These are phyloP conservation scores for Fusarium setosum DNA, from an alignment of 2,329 filamentous ascomycete species.

Conservation along the genomic window DNA sequence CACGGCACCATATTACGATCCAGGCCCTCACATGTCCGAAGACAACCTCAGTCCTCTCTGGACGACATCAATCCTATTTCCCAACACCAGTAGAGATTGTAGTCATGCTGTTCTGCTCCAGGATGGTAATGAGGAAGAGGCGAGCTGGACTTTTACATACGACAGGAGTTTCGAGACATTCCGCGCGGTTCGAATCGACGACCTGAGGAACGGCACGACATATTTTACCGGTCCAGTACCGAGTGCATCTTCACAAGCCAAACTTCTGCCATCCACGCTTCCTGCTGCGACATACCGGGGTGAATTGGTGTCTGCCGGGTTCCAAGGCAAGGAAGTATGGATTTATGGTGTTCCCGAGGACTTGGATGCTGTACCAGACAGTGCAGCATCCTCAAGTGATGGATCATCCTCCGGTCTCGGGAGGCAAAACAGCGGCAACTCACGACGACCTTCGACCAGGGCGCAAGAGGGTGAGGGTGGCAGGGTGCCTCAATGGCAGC, in stretches of 20 bases:
- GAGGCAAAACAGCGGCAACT: constrained; percentile 46
- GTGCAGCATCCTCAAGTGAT: constrained; percentile 28
- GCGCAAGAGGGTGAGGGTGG: constrained; percentile 44
- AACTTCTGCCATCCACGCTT: constrained; percentile 74
- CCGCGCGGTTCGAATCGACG: constrained; percentile 79
- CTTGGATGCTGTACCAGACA: constrained; percentile 70
- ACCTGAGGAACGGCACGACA: constrained; percentile 79
- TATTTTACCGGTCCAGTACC: constrained; percentile 81
- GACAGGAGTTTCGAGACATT: constrained; percentile 83
- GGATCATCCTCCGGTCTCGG: constrained; percentile 40
- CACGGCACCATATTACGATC: constrained; percentile 83
- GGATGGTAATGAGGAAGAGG: constrained; percentile 70
- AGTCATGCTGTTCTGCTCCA: constrained; percentile 80
- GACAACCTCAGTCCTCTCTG: constrained; percentile 80
- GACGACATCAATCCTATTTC: constrained; percentile 88
- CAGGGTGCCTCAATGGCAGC: constrained; percentile 74
- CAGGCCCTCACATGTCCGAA: constrained; percentile 72
- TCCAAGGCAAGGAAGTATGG: constrained; percentile 79
- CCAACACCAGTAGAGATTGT: constrained; percentile 82
- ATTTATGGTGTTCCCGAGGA: constrained; percentile 82
- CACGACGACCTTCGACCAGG: constrained; percentile 47
- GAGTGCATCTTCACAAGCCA: constrained; percentile 61
- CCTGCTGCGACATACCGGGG: constrained; percentile 77
- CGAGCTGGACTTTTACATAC: constrained; percentile 82
- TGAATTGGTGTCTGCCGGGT: constrained; percentile 79